phyloP scores from a whole-genome alignment of 2,329 filamentous ascomycete genomes.

The Talaromyces islandicus region DNA sequence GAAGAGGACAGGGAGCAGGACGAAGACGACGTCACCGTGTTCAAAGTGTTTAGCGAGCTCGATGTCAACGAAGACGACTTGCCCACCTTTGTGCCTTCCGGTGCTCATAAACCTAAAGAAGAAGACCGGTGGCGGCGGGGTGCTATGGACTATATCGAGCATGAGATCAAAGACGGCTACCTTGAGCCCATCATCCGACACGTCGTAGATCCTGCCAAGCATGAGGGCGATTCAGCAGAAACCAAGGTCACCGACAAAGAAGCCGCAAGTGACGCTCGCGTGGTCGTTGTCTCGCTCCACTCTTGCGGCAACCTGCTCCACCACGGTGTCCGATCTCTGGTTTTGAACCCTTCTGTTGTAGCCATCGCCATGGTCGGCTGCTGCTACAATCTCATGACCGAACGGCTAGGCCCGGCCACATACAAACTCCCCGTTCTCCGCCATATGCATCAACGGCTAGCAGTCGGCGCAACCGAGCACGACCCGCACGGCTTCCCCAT shows the following conservation, averaged over 20 bases:
- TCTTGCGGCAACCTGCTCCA: slow-evolving; percentile 98
- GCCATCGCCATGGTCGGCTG: slow-evolving; percentile 96
- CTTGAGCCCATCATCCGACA: slow-evolving; percentile 34
- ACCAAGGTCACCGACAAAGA: not conserved
- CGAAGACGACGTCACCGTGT: slow-evolving; percentile 18
- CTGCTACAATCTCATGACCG: slow-evolving; percentile 95
- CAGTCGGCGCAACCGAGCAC: slow-evolving; percentile 61
- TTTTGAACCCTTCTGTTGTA: slow-evolving; percentile 75
- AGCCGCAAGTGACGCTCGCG: slow-evolving; percentile 20
- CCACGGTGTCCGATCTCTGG: slow-evolving; percentile 79
- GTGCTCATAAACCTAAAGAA: slow-evolving; percentile 12
- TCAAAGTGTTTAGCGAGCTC: slow-evolving; percentile 30
- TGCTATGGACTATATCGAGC: slow-evolving; percentile 38
- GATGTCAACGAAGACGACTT: slow-evolving; percentile 26
- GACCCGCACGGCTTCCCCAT: slow-evolving; percentile 94
- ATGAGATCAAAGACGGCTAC: slow-evolving; percentile 39
- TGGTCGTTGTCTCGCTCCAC: slow-evolving; percentile 92
- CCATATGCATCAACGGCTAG: slow-evolving; percentile 64
- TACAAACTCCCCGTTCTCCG: slow-evolving; percentile 77
- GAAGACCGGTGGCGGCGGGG: slow-evolving; percentile 20
- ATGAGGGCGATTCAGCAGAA: too few species aligned
- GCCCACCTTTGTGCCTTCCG: not conserved
- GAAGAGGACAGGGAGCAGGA: not conserved
- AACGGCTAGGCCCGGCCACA: slow-evolving; percentile 77
- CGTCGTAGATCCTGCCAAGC: slow-evolving; percentile 20